A percentile compares a stretch with the other conserved stretches of the same genome.
Conservation (phyloP, 2,329 filamentous ascomycete genomes). For the Fusarium sp. region DNA sequence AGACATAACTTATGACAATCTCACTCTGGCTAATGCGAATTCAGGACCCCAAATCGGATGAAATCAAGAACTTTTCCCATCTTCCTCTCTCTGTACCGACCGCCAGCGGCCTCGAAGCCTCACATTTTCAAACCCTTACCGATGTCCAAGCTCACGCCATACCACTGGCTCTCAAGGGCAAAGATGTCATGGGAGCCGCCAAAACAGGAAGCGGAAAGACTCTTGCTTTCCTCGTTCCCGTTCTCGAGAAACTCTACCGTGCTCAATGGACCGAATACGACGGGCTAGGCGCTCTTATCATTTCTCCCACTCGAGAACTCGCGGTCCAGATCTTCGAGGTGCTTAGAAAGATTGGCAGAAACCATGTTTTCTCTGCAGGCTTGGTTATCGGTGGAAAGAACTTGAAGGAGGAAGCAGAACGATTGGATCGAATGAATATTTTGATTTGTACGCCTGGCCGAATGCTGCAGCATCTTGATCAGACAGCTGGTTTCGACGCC, state of each 20-base stretch:
- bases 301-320: slow-evolving; percentile 93
- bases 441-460: slow-evolving; percentile 93
- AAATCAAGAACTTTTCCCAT: slow-evolving; percentile 77
- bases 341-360: slow-evolving; percentile 85
- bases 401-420: slow-evolving; percentile 84
- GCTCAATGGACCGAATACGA: slow-evolving; percentile 90
- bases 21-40: slow-evolving; percentile 8
- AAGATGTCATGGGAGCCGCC: slow-evolving; percentile 90
- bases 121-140: slow-evolving; percentile 89
- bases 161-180: slow-evolving; percentile 83
- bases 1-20: neutral
- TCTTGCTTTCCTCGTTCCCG: slow-evolving; percentile 88
- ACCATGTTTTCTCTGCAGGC: slow-evolving; percentile 91
- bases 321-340: slow-evolving; percentile 98
- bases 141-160: slow-evolving; percentile 94
- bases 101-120: slow-evolving; percentile 78
- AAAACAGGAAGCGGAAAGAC: slow-evolving; percentile 98
- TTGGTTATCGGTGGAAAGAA: slow-evolving; percentile 94
- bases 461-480: slow-evolving; percentile 94
- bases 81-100: slow-evolving; percentile 88
- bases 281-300: slow-evolving; percentile 89
- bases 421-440: slow-evolving; percentile 93
- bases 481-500: slow-evolving; percentile 89
- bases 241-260: slow-evolving; percentile 91
- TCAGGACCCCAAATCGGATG: slow-evolving; percentile 68